Percentiles rank a stretch among this genome's conserved stretches.
These are phyloP conservation scores for Mallotus repandus DNA, from an alignment of 441 rosid species.

Conservation along the genomic window DNA sequence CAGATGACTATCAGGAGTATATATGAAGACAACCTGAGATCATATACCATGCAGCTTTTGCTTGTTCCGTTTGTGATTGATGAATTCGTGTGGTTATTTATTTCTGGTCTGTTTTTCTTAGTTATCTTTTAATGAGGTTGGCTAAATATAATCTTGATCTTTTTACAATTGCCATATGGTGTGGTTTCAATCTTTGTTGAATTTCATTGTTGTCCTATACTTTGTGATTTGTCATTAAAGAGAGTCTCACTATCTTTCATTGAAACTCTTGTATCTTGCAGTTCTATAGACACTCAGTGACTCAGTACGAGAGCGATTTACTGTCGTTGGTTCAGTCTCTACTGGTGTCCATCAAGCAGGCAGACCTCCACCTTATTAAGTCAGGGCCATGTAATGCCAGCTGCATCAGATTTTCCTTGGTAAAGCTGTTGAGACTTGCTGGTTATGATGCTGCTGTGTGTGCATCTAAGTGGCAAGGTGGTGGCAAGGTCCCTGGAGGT, in stretches of 20 bases:
- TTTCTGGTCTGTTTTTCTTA: background rate
- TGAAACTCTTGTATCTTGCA: constrained; percentile 32
- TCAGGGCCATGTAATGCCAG: constrained; percentile 73
- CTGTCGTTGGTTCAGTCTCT: constrained; percentile 53
- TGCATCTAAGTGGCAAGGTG: constrained; percentile 73
- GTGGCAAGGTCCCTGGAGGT: constrained; percentile 94
- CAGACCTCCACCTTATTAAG: constrained; percentile 52
- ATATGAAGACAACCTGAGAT: background rate
- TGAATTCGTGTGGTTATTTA: background rate
- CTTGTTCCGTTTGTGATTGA: background rate
- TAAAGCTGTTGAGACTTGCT: constrained; percentile 67
- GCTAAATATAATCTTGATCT: background rate
- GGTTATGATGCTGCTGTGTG: constrained; percentile 92
- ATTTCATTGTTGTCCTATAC: background rate
- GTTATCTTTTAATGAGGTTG: background rate
- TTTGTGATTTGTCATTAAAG: background rate
- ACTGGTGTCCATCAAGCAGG: constrained; percentile 53
- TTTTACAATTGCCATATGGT: background rate
- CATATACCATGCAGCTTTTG: background rate
- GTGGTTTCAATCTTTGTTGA: background rate
- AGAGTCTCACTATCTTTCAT: background rate
- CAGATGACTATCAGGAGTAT: background rate
- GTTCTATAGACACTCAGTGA: constrained; percentile 52
- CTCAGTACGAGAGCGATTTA: constrained; percentile 61
- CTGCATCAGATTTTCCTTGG: constrained; percentile 74